phyloP scores from a whole-genome alignment of 2,329 filamentous ascomycete species.

The Colletotrichum abscissum region DNA sequence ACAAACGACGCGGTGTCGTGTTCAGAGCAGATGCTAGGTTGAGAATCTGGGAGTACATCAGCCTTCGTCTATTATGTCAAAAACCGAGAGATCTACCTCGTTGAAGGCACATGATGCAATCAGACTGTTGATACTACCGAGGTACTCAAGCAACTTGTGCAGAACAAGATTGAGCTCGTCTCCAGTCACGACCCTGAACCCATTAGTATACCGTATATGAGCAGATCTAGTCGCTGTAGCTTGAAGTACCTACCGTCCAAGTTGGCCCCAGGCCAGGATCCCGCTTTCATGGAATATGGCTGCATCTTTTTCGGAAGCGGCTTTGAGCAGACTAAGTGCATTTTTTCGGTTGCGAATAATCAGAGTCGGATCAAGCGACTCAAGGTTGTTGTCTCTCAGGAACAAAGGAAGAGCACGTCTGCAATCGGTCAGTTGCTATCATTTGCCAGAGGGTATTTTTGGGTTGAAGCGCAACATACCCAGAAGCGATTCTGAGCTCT shows the following conservation, averaged over 20 bases:
- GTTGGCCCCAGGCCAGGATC: constrained; percentile 86
- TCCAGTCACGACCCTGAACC: constrained; percentile 73
- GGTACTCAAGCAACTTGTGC: constrained; percentile 84
- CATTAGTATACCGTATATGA: constrained; percentile 22
- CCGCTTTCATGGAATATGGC: constrained; percentile 82
- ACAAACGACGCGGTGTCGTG: constrained; percentile 73
- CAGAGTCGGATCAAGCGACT: constrained; percentile 52
- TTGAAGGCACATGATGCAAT: constrained; percentile 85
- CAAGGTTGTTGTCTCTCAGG: constrained; percentile 55
- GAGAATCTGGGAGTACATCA: constrained; percentile 58
- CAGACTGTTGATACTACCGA: constrained; percentile 85
- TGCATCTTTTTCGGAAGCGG: constrained; percentile 76
- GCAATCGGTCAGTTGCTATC: neutral
- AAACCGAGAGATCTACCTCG: constrained; percentile 64
- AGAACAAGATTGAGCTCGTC: constrained; percentile 89
- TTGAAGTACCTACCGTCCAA: constrained; percentile 70
- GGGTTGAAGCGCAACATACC: constrained; percentile 55
- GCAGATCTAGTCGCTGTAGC: neutral
- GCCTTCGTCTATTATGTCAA: neutral
- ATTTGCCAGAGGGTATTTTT: constrained; percentile 35
- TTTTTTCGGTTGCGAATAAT: constrained; percentile 74
- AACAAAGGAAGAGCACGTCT: constrained; percentile 76
- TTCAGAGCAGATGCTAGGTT: constrained; percentile 75
- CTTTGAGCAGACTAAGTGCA: constrained; percentile 77
- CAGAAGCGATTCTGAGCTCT: constrained; percentile 86